Base-by-base conservation (phyloP, 352 stramenopile species). In the Pythium vanterpoolii region DNA sequence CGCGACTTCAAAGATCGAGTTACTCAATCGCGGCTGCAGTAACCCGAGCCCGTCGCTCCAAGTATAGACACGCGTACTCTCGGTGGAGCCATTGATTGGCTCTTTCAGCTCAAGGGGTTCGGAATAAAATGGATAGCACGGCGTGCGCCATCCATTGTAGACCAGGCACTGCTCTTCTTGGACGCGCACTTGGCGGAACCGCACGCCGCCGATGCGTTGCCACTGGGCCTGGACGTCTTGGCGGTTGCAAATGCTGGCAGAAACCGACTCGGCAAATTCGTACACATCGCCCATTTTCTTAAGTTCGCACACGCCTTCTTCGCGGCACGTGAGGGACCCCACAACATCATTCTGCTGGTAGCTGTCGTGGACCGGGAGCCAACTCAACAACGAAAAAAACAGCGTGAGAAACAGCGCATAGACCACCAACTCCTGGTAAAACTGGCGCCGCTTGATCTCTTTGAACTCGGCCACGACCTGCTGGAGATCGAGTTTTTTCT, bases 341-440 rank as follows among this genome's bases (percentile, higher is more conserved):
- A 93, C 83, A 4, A 93, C 86, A 39, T 94, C 83, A 57, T 92
- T 94, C 49, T 95, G 86, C 45, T 94, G 71, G 61, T 86, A 95
- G 60, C 78, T 91, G 24, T 88, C 80, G 49, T 93, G 71, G 31
- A 95, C 83, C 0, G 86, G 86, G 11, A 95, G 68, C 81, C 83
- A 90, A 23, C 65, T 73, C 21, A 95, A 71, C 34, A 92, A 62
- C 38, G 80, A 87, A 56, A 95, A 93, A 56, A 95, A 83, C 6
- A 95, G 46, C 44, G 60, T 62, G 18, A 95, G 58, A 36, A 95
- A 94, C 0, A 90, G 66, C 47, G 90, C 63, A 68, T 95, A 94
- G 9, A 95, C 86, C 18, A 95, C 66, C 5, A 95, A 71, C 50
- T 95, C 86, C 59, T 95, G 80, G 77, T 95, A 95, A 51, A 95